These are phyloP conservation scores for Bipolaris cookei DNA, from an alignment of 2,329 filamentous ascomycete species.

Conservation along the genomic window DNA sequence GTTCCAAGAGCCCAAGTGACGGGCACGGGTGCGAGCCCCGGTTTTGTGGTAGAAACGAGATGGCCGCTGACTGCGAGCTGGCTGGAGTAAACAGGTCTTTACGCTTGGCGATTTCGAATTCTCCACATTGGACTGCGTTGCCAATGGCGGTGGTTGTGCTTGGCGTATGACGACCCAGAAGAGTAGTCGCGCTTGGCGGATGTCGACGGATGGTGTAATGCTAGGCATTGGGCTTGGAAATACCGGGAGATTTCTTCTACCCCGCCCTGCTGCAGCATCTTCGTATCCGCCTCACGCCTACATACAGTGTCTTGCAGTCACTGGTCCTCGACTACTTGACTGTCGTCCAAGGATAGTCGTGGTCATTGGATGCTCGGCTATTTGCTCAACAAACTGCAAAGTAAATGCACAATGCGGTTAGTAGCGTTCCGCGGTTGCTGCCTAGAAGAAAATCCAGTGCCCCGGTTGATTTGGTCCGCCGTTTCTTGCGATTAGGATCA, in stretches of 20 bases:
- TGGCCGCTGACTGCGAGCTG: too few relatives aligned
- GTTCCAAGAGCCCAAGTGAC: background rate
- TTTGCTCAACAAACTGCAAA: background rate
- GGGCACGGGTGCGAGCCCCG: too few relatives aligned
- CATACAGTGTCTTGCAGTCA: background rate
- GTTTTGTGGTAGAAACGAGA: too few relatives aligned
- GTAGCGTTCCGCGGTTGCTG: background rate
- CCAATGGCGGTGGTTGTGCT: constrained; percentile 14
- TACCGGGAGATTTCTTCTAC: background rate
- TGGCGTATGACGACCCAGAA: constrained; percentile 21
- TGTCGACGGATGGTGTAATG: constrained; percentile 8
- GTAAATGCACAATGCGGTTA: background rate
- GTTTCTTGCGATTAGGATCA: background rate
- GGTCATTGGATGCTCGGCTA: background rate
- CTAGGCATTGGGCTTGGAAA: constrained; percentile 17
- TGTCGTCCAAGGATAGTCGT: background rate
- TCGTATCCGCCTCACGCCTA: background rate
- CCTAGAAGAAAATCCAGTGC: background rate
- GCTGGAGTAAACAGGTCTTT: background rate
- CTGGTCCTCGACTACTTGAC: background rate
- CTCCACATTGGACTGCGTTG: background rate
- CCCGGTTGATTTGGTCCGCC: background rate
- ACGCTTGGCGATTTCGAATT: background rate
- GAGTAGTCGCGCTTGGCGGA: constrained; percentile 24
- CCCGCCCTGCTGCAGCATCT: constrained; percentile 13